phyloP scores from a whole-genome alignment of 495 filamentous ascomycete species.

The Chaetomium cochliodes region DNA sequence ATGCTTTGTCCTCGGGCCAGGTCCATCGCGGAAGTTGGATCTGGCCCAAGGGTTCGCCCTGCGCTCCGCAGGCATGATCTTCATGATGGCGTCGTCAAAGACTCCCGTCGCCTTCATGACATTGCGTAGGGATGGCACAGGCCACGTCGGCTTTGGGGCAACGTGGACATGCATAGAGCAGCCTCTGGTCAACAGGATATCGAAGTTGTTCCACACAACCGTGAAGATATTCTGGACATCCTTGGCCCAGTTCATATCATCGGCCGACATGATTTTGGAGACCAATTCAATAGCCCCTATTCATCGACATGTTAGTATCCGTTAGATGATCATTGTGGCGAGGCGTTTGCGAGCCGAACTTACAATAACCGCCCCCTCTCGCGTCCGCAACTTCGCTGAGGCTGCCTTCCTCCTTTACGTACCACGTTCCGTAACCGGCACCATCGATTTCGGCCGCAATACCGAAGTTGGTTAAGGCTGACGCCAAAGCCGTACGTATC shows the following conservation, averaged over 20 bases:
- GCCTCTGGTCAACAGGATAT: background rate
- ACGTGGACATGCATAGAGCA: slow-evolving; percentile 4
- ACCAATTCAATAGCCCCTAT: slow-evolving; percentile 1
- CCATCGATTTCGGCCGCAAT: background rate
- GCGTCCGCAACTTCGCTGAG: background rate
- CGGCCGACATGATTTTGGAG: background rate
- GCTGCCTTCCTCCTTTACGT: background rate
- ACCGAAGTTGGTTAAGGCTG: background rate
- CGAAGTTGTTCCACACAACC: background rate
- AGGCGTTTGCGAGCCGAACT: background rate
- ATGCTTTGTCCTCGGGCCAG: background rate
- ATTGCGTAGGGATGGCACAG: background rate
- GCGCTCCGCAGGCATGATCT: slow-evolving; percentile 4
- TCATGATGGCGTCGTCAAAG: slow-evolving; percentile 2
- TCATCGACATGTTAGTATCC: background rate
- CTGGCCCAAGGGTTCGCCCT: background rate
- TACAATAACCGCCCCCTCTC: slow-evolving; percentile 4
- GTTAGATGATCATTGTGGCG: background rate
- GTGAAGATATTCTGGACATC: background rate
- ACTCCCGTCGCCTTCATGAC: background rate
- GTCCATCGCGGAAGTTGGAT: background rate
- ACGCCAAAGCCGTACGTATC: background rate
- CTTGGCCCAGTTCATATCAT: background rate
- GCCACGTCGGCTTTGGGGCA: background rate
- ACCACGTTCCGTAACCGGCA: background rate